A percentile compares a stretch with the other conserved stretches of the same genome.
phyloP scores from a whole-genome alignment of 495 filamentous ascomycete genomes.

The Annulohypoxylon moriforme region DNA sequence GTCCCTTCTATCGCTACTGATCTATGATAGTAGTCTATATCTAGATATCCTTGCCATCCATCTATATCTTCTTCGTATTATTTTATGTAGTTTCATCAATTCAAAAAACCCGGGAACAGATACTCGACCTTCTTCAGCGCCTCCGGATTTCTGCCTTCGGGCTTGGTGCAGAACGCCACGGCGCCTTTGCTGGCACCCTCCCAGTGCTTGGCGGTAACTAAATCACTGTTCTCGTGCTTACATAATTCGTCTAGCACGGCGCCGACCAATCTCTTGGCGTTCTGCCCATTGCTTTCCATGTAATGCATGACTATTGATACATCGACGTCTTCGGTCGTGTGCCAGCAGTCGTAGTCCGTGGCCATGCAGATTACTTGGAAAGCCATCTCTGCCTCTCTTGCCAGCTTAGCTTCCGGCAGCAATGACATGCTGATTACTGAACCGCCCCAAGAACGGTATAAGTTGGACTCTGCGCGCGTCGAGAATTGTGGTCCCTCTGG shows the following conservation, averaged over 20 bases:
- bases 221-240: slow-evolving; percentile 76
- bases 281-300: slow-evolving; percentile 91
- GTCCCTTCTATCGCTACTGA: slow-evolving; percentile 27
- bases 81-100: slow-evolving; percentile 32
- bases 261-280: slow-evolving; percentile 84
- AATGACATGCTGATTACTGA: slow-evolving; percentile 97
- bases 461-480: slow-evolving; percentile 93
- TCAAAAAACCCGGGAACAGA: slow-evolving; percentile 76
- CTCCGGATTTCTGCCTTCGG: slow-evolving; percentile 69
- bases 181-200: slow-evolving; percentile 70
- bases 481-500: slow-evolving; percentile 94
- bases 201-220: slow-evolving; percentile 83
- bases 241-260: slow-evolving; percentile 88
- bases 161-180: slow-evolving; percentile 79
- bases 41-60: slow-evolving; percentile 15
- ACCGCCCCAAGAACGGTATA: slow-evolving; percentile 94
- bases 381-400: slow-evolving; percentile 92
- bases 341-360: slow-evolving; percentile 99
- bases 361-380: slow-evolving; percentile 99
- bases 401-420: slow-evolving; percentile 96
- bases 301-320: slow-evolving; percentile 98
- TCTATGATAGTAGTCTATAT: slow-evolving; percentile 24
- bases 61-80: slow-evolving; percentile 18
- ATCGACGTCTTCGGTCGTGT: slow-evolving; percentile 78
- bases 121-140: slow-evolving; percentile 77